These are phyloP conservation scores for Vanderwaltozyma verrucispora DNA, from an alignment of 805 yeast species.

Conservation along the genomic window DNA sequence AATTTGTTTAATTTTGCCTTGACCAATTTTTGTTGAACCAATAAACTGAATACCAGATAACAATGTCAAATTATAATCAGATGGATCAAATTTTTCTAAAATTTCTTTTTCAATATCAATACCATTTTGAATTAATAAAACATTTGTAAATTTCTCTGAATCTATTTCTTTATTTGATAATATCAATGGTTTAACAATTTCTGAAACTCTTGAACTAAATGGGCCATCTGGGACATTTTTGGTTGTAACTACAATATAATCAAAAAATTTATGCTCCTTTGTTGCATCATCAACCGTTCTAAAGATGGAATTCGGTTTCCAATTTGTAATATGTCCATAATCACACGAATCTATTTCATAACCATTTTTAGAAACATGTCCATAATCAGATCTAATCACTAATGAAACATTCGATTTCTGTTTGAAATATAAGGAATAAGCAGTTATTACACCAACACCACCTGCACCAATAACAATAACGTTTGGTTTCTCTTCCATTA, in stretches of 20 bases:
- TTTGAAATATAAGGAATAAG: constrained; percentile 45
- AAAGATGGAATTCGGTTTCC: constrained; percentile 48
- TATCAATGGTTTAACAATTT: constrained; percentile 41
- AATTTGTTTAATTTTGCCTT: constrained; percentile 40
- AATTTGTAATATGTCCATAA: constrained; percentile 44
- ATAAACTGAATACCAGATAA: constrained; percentile 57
- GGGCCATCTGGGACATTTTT: constrained; percentile 61
- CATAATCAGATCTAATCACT: constrained; percentile 58
- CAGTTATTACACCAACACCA: constrained; percentile 76
- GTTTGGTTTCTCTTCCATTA: constrained; percentile 15
- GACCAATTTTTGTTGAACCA: constrained; percentile 43
- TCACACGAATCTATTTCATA: constrained; percentile 50
- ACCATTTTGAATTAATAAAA: constrained; percentile 58
- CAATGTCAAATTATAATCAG: constrained; percentile 21
- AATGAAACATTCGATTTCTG: constrained; percentile 45
- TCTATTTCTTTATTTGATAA: constrained; percentile 23
- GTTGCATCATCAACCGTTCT: constrained; percentile 39
- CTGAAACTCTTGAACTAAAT: constrained; percentile 34
- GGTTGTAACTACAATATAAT: constrained; percentile 52
- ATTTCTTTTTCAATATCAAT: constrained; percentile 53
- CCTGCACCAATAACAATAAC: constrained; percentile 71
- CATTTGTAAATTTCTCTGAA: constrained; percentile 28
- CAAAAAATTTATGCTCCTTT: constrained; percentile 34
- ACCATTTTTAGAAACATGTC: constrained; percentile 40
- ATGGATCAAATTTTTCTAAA: constrained; percentile 34